Evolutionary conservation across 495 filamentous ascomycete genomes (phyloP), one percentile per base, ranked within the genome.

Genomic region (Antarctomyces pellizariae): DNA sequence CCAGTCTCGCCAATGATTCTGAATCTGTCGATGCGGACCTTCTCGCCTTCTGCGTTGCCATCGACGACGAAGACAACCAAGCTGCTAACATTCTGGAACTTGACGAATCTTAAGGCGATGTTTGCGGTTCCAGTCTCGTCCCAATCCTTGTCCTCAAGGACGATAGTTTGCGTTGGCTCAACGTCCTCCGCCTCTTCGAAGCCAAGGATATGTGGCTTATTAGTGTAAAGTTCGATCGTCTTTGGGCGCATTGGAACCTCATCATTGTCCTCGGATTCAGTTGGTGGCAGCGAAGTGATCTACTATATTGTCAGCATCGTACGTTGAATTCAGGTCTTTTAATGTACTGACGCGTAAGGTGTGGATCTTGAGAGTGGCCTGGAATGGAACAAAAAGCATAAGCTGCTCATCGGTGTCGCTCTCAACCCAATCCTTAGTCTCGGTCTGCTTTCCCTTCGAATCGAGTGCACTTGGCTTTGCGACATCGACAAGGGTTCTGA

Each of bases 341-440:
- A 10, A 24, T 17, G 20, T 12, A 25, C 22, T 14, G 13, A 8
- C 6, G 8, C 64, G 61, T 13, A 97, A 46, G 3, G 80, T 79
- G 45, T 92, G 83, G 16, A 93, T 62, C 57, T 95, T 97, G 32
- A 92, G 39, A 25, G 71, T 78, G 6, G 73, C 67, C 47, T 80
- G 70, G 49, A 97, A 92, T 5, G 86, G 86, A 25, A 90, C 55
- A 46, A 73, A 93, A 28, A 97, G 63, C 71, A 97, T 76, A 33
- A 97, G 48, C 58, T 97, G 89, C 54, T 93, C 80, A 45, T 97
- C 86, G n/a, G 83, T 91, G 43, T 93, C 89, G 43, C 78, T 92
- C 58, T 95, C 79, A n/a, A 93, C 66, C 78, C 80, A 95, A 49
- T 97, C 86, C 28, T 66, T 65, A 9, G 36, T 31, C 20, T 41